Evolutionary conservation across 176 grass and related monocot genomes (phyloP).

Genomic region (Oryza nivara): DNA sequence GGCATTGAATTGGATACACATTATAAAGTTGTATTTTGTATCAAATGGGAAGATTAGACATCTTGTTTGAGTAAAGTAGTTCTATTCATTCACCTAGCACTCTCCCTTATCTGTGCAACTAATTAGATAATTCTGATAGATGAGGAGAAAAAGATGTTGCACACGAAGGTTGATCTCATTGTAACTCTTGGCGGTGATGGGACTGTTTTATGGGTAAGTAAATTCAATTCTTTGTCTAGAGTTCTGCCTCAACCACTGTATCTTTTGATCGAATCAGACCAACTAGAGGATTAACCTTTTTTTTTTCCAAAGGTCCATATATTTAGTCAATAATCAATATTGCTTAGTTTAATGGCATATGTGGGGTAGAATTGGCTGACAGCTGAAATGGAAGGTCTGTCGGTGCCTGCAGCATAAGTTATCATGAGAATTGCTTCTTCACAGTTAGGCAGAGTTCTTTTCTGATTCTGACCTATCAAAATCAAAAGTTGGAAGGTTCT

Average conservation of each 20-base stretch:
- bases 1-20: background rate
- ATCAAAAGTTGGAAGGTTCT: background rate
- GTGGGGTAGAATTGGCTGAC: background rate
- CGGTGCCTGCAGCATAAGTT: background rate
- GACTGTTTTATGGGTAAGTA: conserved; percentile 93
- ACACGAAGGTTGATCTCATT: conserved; percentile 93
- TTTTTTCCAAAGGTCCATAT: background rate
- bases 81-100: conserved; percentile 21
- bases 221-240: conserved; percentile 16
- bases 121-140: conserved; percentile 63
- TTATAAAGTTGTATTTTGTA: background rate
- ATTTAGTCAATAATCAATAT: conserved; percentile 20
- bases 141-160: conserved; percentile 81
- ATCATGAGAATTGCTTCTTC: background rate
- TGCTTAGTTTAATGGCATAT: background rate
- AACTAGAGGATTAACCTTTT: background rate
- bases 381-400: conserved; percentile 2
- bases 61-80: background rate
- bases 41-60: background rate
- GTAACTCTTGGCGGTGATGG: conserved; percentile 95
- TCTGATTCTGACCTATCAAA: background rate
- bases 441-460: background rate
- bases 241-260: background rate
- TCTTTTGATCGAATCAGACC: background rate
- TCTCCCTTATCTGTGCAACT: conserved; percentile 26